phyloP scores from a whole-genome alignment of 2,329 filamentous ascomycete genomes.

The Metarhizium anisopliae region DNA sequence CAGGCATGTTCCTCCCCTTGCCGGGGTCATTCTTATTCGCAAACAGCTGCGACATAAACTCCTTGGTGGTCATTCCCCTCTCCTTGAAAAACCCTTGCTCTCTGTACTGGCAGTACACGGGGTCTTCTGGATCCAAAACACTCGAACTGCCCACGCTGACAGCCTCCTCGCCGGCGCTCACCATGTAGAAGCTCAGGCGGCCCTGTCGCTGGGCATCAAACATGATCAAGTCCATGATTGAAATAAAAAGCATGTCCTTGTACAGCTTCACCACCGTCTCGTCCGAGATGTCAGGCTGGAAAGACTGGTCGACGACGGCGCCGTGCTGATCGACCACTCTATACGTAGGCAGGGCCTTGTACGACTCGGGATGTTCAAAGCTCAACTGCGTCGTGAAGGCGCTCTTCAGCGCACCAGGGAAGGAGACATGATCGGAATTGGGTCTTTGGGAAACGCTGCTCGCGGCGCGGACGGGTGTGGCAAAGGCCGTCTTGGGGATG shows the following conservation, averaged over 20 bases:
- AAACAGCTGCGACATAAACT: constrained; percentile 96
- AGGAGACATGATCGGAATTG: constrained; percentile 52
- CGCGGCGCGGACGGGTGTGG: constrained; percentile 24
- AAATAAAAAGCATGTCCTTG: constrained; percentile 56
- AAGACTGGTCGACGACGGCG: constrained; percentile 64
- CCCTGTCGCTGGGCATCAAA: constrained; percentile 95
- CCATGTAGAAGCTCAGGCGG: constrained; percentile 95
- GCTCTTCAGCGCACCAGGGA: constrained; percentile 92
- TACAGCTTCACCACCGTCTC: constrained; percentile 51
- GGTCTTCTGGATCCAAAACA: constrained; percentile 73
- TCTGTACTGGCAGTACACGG: constrained; percentile 89
- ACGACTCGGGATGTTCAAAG: constrained; percentile 66
- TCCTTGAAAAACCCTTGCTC: constrained; percentile 88
- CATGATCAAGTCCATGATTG: constrained; percentile 95
- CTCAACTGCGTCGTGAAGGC: constrained; percentile 75
- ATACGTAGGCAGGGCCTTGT: constrained; percentile 79
- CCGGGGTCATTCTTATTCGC: constrained; percentile 75
- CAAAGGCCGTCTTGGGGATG: constrained; percentile 12
- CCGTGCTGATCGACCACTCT: constrained; percentile 87
- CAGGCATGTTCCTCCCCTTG: constrained; percentile 87
- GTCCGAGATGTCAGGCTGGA: constrained; percentile 60
- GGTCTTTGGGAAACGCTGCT: constrained; percentile 48
- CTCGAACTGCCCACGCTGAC: constrained; percentile 85
- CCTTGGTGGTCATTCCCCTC: constrained; percentile 73
- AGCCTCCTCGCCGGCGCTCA: constrained; percentile 88